Percentiles rank a stretch among this genome's conserved stretches.
phyloP scores from a whole-genome alignment of 192 early-diverging fungal genomes.

The Coemansia sp. region DNA sequence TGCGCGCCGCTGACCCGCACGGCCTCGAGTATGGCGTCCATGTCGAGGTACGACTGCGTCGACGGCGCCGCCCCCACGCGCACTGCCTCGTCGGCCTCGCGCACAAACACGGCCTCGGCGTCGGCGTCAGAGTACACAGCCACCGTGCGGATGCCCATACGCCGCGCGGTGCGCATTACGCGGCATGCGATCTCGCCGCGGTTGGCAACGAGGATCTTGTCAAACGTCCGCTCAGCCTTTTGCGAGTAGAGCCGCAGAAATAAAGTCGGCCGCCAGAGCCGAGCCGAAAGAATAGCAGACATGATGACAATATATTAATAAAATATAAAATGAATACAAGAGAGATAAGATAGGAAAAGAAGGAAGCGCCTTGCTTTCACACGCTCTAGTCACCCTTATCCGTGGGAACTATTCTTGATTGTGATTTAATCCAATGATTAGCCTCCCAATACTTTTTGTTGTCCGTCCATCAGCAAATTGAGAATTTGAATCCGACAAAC shows the following conservation, averaged over 20 bases:
- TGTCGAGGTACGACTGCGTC: constrained; percentile 80
- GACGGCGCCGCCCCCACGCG: constrained; percentile 82
- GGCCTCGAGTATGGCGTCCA: constrained; percentile 78
- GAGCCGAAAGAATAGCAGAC: background rate
- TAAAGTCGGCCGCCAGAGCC: background rate
- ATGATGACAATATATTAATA: too few species aligned
- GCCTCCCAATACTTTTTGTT: too few species aligned
- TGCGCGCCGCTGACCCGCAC: constrained; percentile 78
- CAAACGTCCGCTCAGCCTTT: constrained; percentile 57
- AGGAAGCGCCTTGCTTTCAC: background rate
- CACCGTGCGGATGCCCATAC: constrained; percentile 94
- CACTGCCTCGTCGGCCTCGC: constrained; percentile 87
- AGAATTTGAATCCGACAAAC: too few species aligned
- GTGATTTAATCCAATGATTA: background rate
- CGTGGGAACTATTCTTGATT: background rate
- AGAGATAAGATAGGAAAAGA: background rate
- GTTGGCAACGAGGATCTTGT: constrained; percentile 95
- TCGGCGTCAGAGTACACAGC: constrained; percentile 95
- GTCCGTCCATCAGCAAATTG: too few species aligned
- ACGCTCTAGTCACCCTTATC: background rate
- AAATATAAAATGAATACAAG: background rate
- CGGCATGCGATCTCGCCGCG: constrained; percentile 95
- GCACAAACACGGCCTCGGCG: constrained; percentile 84
- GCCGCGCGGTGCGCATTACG: constrained; percentile 88
- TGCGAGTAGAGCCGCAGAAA: background rate